phyloP scores from a whole-genome alignment of 2,329 filamentous ascomycete species.

The Pseudogymnoascus sp. region DNA sequence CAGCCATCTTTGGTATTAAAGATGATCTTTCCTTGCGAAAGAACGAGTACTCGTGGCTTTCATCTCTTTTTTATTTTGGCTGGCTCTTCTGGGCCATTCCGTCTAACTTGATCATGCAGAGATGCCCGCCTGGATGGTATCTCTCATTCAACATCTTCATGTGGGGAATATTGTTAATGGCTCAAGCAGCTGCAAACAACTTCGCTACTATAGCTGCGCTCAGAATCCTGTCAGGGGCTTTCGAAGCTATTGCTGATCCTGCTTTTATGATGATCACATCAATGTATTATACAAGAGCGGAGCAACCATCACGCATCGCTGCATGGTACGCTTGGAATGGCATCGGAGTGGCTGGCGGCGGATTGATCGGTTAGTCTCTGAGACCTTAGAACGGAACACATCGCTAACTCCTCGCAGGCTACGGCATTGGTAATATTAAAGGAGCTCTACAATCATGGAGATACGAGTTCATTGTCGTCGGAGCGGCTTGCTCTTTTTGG shows the following conservation, averaged over 20 bases:
- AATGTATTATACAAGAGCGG: slow-evolving; percentile 28
- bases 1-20: slow-evolving; percentile 53
- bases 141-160: slow-evolving; percentile 16
- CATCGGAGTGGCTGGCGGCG: slow-evolving; percentile 17
- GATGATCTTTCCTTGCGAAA: slow-evolving; percentile 38
- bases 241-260: slow-evolving; percentile 22
- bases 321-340: slow-evolving; percentile 15
- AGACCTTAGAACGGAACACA: slow-evolving; percentile 9
- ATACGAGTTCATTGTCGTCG: slow-evolving; percentile 12
- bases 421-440: slow-evolving; percentile 22
- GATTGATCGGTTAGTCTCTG: slow-evolving; percentile 11
- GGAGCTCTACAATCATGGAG: slow-evolving; percentile 17
- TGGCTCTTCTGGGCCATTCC: slow-evolving; percentile 29
- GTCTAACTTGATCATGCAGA: slow-evolving; percentile 23
- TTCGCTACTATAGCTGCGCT: slow-evolving; percentile 16
- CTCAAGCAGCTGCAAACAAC: slow-evolving; percentile 12
- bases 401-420: slow-evolving; percentile 20
- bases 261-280: slow-evolving; percentile 28
- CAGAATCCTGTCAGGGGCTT: slow-evolving; percentile 21
- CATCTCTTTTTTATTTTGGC: slow-evolving; percentile 15
- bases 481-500: slow-evolving; percentile 21
- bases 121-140: slow-evolving; percentile 28
- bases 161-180: slow-evolving; percentile 8
- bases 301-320: slow-evolving; percentile 27
- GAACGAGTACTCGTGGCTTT: not conserved